Percentiles rank a stretch among this genome's conserved stretches.
Conservation (phyloP, 345 rosid genomes). For the thale cress (Arabidopsis thaliana) region DNA sequence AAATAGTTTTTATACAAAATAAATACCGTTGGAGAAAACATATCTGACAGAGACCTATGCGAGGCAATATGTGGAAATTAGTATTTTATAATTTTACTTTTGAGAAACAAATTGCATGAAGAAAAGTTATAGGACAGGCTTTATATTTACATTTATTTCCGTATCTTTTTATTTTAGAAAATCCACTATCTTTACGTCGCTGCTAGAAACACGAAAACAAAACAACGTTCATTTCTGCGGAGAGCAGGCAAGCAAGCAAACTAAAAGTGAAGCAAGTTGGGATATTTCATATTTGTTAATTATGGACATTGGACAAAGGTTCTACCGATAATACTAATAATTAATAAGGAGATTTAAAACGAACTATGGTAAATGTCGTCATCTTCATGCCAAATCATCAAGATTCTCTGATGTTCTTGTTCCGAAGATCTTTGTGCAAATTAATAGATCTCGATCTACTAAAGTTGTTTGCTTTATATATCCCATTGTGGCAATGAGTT, state of each 20-base stretch:
- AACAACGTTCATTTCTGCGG: slow-evolving; percentile 69
- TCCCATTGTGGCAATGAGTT: not conserved
- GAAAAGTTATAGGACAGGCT: slow-evolving; percentile 3
- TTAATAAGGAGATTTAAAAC: not conserved
- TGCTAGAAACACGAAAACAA: slow-evolving; percentile 48
- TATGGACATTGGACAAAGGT: not conserved
- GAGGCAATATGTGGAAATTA: slow-evolving; percentile 25
- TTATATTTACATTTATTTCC: slow-evolving; percentile 15
- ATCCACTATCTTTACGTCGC: slow-evolving; percentile 4
- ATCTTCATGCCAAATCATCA: slow-evolving; percentile 17
- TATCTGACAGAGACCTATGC: slow-evolving; percentile 31
- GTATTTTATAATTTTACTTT: not conserved
- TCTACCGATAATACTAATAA: not conserved
- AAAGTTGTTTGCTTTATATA: slow-evolving; percentile 12
- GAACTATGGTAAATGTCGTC: not conserved
- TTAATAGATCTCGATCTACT: slow-evolving; percentile 6
- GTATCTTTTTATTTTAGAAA: not conserved
- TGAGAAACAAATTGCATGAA: slow-evolving; percentile 11
- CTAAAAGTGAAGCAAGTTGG: slow-evolving; percentile 36
- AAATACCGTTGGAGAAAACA: slow-evolving; percentile 38
- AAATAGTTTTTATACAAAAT: slow-evolving; percentile 16
- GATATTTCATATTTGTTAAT: slow-evolving; percentile 12
- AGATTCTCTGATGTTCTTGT: slow-evolving; percentile 43
- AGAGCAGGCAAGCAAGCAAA: slow-evolving; percentile 25
- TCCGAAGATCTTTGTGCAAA: slow-evolving; percentile 15